Percentiles rank a stretch among this genome's conserved stretches.
Conservation (phyloP, 805 yeast species). For the Candida easanensis region DNA sequence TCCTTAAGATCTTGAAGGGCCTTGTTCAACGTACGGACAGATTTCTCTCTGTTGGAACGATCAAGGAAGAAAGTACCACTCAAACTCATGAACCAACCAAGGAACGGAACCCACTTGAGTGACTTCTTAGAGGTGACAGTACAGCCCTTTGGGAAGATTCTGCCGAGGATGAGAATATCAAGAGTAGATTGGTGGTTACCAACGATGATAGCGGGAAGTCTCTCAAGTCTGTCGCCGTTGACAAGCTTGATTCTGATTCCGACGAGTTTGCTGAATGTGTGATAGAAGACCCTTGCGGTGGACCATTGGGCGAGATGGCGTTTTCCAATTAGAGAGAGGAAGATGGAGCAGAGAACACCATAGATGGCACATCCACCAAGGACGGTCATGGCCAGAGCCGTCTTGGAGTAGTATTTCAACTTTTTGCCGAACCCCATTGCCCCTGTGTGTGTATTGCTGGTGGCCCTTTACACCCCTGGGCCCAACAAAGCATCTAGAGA, state of each 20-base stretch:
- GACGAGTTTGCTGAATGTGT: conserved; percentile 53
- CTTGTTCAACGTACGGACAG: conserved; percentile 66
- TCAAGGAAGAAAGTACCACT: conserved; percentile 92
- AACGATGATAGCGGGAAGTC: conserved; percentile 73
- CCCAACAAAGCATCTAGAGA: no score
- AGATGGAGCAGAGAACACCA: conserved; percentile 74
- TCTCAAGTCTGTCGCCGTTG: conserved; percentile 56
- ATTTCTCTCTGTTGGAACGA: conserved; percentile 71
- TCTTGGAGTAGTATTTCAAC: conserved; percentile 53
- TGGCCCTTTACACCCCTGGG: no score
- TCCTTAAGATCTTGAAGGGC: conserved; percentile 64
- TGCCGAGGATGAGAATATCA: conserved; percentile 80
- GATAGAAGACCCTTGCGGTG: conserved; percentile 80
- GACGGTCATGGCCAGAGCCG: conserved; percentile 50
- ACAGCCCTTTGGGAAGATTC: conserved; percentile 81
- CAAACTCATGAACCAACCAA: conserved; percentile 96
- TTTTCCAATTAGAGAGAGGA: conserved; percentile 66
- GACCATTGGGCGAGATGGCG: conserved; percentile 83
- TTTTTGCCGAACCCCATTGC: conserved; percentile 12
- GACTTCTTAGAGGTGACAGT: conserved; percentile 90
- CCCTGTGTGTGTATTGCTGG: background rate
- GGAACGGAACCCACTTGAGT: conserved; percentile 77
- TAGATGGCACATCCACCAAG: conserved; percentile 62
- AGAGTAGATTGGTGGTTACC: conserved; percentile 91
- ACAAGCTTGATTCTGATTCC: conserved; percentile 70